Evolutionary conservation across 108 stramenopile genomes (phyloP), one percentile per base, ranked within the genome.

Genomic region (Stephanodiscus triporus): DNA sequence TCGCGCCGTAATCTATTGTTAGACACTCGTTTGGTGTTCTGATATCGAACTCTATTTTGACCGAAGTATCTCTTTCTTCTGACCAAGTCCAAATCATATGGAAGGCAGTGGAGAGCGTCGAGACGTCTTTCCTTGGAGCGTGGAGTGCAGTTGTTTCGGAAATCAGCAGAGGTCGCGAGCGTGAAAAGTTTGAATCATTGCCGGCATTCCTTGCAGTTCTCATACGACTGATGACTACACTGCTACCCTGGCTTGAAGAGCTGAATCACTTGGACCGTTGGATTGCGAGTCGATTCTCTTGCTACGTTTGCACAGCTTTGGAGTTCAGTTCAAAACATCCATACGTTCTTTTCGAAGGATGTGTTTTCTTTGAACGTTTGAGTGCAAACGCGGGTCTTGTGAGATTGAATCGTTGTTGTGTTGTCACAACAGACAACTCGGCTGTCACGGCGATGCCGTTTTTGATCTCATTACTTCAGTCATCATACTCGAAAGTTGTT

Each of bases 301-400:
- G 75, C 54, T 90, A 89, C 77, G 91, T 85, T 50, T 68, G 77
- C 11, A 45, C 83, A 9, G 83, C 88, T 6, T 62, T 86, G 27
- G 91, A 90, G 34, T 68, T 57, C 17, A 70, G 57, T 38, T 76
- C 68, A 9, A 30, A 38, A 8, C 91, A 95, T 57, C 87, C 90
- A 40, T 76, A 70, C 26, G 89, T 95, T 9, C 49, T 74, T 30
- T 62, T 84, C 26, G 94, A 95, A 70, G 90, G 78, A 2, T 53
- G 88, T 62, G 90, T 84, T 26, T 95, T 95, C 77, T 92, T 90
- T 71, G 94, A 95, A 54, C 75, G 83, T 23, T 49, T 90, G 50
- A 75, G 81, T 55, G 50, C 42, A 17, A 43, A 87, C 42, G 32
- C 49, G 40, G 23, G 72, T 27, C 48, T 86, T 0, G 60, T 89